A percentile compares a stretch with the other conserved stretches of the same genome.
phyloP scores from a whole-genome alignment of 2,329 filamentous ascomycete genomes.

The Domatiomyces globalis region DNA sequence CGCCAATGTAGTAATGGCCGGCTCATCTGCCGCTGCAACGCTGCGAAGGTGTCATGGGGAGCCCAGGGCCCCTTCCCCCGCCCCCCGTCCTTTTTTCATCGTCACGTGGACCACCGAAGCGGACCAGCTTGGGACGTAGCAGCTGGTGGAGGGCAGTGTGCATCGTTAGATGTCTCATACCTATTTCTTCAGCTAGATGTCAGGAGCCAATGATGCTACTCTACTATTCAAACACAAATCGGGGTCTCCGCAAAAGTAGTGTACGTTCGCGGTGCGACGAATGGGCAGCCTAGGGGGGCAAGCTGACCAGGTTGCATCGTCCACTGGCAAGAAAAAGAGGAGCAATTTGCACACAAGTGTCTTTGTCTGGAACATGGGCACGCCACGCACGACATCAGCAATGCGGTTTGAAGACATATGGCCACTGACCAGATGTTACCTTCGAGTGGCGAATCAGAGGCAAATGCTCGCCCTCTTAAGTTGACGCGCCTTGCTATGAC shows the following conservation, averaged over 20 bases:
- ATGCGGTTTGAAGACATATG: background rate
- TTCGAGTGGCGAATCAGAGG: background rate
- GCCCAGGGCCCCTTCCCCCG: no score
- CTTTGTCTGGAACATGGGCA: background rate
- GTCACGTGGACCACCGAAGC: background rate
- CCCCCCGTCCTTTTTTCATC: background rate
- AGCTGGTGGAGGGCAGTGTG: background rate
- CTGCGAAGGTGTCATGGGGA: background rate
- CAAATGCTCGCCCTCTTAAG: no score
- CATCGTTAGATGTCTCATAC: background rate
- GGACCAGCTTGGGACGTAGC: no score
- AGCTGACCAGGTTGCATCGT: background rate
- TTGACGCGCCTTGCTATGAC: no score
- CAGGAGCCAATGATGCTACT: background rate
- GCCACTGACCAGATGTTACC: background rate
- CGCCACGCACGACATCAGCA: background rate
- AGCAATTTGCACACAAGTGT: background rate
- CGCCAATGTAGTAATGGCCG: background rate
- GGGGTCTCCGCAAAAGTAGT: background rate
- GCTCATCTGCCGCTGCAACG: no score
- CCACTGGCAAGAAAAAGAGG: background rate
- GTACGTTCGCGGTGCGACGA: background rate
- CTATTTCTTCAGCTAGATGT: background rate
- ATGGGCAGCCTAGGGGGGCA: background rate
- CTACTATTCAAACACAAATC: background rate